Base-by-base conservation (phyloP, 2,329 filamentous ascomycete species). In the Nectriaceae sp. region DNA sequence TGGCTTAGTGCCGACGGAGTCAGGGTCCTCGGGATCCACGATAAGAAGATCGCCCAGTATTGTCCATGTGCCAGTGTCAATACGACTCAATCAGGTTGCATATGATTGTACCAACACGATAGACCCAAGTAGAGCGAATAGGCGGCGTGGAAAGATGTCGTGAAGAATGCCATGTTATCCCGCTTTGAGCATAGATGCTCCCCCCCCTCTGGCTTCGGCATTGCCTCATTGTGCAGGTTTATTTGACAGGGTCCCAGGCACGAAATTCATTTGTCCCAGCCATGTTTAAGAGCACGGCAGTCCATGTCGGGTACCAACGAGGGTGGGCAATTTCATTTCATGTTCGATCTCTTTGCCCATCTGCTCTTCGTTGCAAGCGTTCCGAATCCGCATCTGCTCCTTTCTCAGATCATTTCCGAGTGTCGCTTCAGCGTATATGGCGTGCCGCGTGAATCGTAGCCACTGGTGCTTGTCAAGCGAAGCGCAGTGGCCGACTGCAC, bases 61-160 rank as follows among this genome's bases (percentile, higher is more conserved):
- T 24, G 47, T 46, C 44, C 53, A 44, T 40, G 47, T 47, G 42
- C 42, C 47, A 47, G 48, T 24, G 47, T 46, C 44, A 55, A 44
- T 40, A 47, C 49, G 42, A 40, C 47, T 47, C 31, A 21, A 22
- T 6, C 33, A 41, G 43, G 21, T 29, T 40, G 26, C 50, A 58
- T 44, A 44, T 43, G 40, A 45, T 44, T n/a, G n/a, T 36, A 6
- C 16, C 43, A 35, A 15, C 40, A 33, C 44, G 15, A 29, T n/a
- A 50, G 57, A 47, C 55, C 55, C 53, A 52, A 50, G 50, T 41
- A 26, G 18, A 47, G 46, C 59, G 59, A 62, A 62, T 62, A 37
- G 48, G 49, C 48, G 26, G 39, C 29, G 16, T 52, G 40, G 53
- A 47, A 51, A 47, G 29, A 46, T 46, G 37, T 44, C 44, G 36